Percentiles rank a stretch among this genome's conserved stretches.
phyloP scores from a whole-genome alignment of 805 yeast species.

The Peterozyma toletana region DNA sequence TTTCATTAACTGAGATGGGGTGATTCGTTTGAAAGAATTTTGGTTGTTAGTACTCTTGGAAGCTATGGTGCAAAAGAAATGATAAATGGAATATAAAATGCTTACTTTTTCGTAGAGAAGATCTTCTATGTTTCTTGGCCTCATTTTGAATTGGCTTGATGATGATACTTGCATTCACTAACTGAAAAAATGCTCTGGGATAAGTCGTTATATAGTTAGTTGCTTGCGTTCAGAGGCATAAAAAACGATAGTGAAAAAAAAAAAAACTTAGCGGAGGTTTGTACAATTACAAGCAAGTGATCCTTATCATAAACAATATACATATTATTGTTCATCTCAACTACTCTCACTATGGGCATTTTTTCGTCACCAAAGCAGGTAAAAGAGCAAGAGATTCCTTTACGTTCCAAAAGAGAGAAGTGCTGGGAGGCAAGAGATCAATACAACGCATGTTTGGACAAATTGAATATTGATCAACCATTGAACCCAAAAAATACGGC shows the following conservation, averaged over 20 bases:
- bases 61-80: no score
- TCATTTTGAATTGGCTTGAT: not conserved
- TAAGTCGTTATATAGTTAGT: no score
- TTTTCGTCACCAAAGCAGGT: no score
- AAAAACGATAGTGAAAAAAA: no score
- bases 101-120: conserved; percentile 8
- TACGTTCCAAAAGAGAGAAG: conserved; percentile 58
- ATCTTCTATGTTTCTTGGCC: conserved; percentile 9
- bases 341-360: no score
- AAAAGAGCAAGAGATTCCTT: conserved; percentile 26
- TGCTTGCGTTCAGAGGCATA: no score
- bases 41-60: not conserved
- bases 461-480: conserved; percentile 62
- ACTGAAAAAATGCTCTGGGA: no score
- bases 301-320: no score
- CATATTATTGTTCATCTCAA: no score
- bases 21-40: not conserved
- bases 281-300: no score
- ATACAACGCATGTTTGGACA: conserved; percentile 70
- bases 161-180: no score
- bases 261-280: no score
- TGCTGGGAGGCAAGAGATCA: conserved; percentile 91
- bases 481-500: conserved; percentile 42
- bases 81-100: not conserved
- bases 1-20: conserved; percentile 41